A percentile compares a stretch with the other conserved stretches of the same genome.
These are phyloP conservation scores for Ustilago crameri DNA, from an alignment of 1,284 basidiomycete genomes.

Conservation along the genomic window DNA sequence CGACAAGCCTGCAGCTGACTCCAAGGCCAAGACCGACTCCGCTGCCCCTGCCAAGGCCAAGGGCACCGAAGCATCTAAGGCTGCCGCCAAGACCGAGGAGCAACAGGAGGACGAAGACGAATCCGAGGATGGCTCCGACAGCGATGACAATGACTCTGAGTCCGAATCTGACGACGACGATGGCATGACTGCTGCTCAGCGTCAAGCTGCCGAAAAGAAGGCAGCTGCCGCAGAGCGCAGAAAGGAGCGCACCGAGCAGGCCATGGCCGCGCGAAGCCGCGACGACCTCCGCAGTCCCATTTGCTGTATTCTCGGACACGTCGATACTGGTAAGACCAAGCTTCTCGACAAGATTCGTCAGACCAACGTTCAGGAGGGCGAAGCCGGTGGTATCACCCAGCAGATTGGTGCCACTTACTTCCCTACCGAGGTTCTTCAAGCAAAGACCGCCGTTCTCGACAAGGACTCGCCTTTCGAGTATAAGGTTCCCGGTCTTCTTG, in stretches of 20 bases:
- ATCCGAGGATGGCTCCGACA: conserved; percentile 70
- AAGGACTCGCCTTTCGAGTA: conserved; percentile 86
- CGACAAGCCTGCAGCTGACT: conserved; percentile 53
- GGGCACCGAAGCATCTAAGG: conserved; percentile 6
- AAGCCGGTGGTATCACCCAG: conserved; percentile 99
- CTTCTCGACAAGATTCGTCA: conserved; percentile 99
- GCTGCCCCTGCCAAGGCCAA: conserved; percentile 24
- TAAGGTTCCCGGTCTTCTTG: conserved; percentile 93
- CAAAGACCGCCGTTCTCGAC: conserved; percentile 91
- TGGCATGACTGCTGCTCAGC: conserved; percentile 68
- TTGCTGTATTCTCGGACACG: conserved; percentile 98
- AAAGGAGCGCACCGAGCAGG: conserved; percentile 84
- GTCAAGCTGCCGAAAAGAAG: conserved; percentile 80
- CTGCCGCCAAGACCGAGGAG: conserved; percentile 18
- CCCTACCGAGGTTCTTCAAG: conserved; percentile 93
- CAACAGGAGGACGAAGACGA: conserved; percentile 31
- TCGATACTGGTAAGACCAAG: conserved; percentile 99
- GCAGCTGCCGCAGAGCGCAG: conserved; percentile 84
- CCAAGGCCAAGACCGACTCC: conserved; percentile 25
- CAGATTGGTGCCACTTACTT: conserved; percentile 99
- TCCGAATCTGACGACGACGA: conserved; percentile 65
- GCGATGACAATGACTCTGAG: conserved; percentile 71
- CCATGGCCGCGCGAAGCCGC: conserved; percentile 85
- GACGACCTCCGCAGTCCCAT: conserved; percentile 95
- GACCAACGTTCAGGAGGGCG: conserved; percentile 99